A percentile compares a stretch with the other conserved stretches of the same genome.
phyloP scores from a whole-genome alignment of 2,329 filamentous ascomycete genomes.

The Allantophomopsis cytisporea region DNA sequence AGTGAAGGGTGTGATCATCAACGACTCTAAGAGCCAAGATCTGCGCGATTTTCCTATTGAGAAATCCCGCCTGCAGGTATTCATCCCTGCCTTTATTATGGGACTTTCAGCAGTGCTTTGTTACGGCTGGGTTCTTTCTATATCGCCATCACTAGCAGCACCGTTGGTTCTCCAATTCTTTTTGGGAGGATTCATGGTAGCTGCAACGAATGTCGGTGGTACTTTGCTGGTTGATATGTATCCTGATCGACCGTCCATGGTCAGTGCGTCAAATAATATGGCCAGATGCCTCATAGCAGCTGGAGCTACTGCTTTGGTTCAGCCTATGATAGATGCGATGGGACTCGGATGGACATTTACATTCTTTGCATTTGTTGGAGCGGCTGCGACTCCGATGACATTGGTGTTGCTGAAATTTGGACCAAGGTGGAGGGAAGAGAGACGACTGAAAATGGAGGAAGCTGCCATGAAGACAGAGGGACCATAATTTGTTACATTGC shows the following conservation, averaged over 20 bases:
- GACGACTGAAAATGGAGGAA: not conserved
- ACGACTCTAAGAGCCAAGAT: conserved; percentile 4
- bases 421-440: conserved; percentile 20
- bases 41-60: conserved; percentile 20
- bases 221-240: conserved; percentile 41
- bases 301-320: conserved; percentile 32
- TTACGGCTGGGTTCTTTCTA: conserved; percentile 21
- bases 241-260: conserved; percentile 31
- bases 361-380: conserved; percentile 26
- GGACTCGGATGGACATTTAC: conserved; percentile 33
- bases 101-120: conserved; percentile 17
- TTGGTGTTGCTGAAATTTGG: conserved; percentile 29
- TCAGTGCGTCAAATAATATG: conserved; percentile 37
- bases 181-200: conserved; percentile 19
- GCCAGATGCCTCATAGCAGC: conserved; percentile 36
- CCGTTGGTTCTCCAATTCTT: conserved; percentile 19
- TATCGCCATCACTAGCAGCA: conserved; percentile 17
- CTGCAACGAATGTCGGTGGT: conserved; percentile 23
- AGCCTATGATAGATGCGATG: conserved; percentile 31
- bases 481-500: too few species aligned
- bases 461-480: not conserved
- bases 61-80: conserved; percentile 12
- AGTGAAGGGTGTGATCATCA: conserved; percentile 25
- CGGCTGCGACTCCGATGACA: conserved; percentile 28
- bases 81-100: conserved; percentile 17